A percentile compares a stretch with the other conserved stretches of the same genome.
phyloP scores from a whole-genome alignment of 148 eudicot species.

The Linanthus parryae region DNA sequence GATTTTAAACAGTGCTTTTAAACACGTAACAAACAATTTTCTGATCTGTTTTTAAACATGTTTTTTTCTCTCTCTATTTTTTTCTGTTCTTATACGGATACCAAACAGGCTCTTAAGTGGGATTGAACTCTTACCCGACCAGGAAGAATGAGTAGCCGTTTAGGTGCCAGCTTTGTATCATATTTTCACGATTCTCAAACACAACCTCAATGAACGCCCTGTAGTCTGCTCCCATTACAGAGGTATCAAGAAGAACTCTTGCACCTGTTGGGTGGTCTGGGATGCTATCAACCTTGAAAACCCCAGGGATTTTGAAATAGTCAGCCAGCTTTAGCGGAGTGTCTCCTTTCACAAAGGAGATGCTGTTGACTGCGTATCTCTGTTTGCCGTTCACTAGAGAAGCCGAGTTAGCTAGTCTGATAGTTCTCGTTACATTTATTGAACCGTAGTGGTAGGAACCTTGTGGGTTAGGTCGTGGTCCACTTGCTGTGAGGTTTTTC shows the following conservation, averaged over 20 bases:
- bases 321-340: slow-evolving; percentile 90
- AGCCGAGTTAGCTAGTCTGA: slow-evolving; percentile 41
- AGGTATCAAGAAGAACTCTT: slow-evolving; percentile 37
- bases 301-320: slow-evolving; percentile 57
- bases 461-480: slow-evolving; percentile 93
- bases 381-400: slow-evolving; percentile 45
- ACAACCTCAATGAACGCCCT: slow-evolving; percentile 62
- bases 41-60: too few relatives aligned
- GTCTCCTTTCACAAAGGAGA: slow-evolving; percentile 59
- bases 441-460: slow-evolving; percentile 86
- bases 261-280: slow-evolving; percentile 45
- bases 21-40: too few relatives aligned
- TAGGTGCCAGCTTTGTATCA: slow-evolving; percentile 72
- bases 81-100: too few relatives aligned
- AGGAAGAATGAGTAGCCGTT: slow-evolving; percentile 78
- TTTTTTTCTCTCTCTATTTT: too few relatives aligned
- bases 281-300: slow-evolving; percentile 52
- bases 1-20: too few relatives aligned
- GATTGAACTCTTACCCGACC: slow-evolving; percentile 66
- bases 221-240: slow-evolving; percentile 59
- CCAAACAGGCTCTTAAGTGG: too few relatives aligned
- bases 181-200: slow-evolving; percentile 57
- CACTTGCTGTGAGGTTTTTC: slow-evolving; percentile 87
- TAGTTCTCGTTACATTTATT: slow-evolving; percentile 49
- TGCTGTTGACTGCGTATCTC: slow-evolving; percentile 71